Evolutionary conservation across 352 stramenopile genomes (phyloP), one percentile per base, ranked within the genome.

Genomic region (Saprolegnia diclina): DNA sequence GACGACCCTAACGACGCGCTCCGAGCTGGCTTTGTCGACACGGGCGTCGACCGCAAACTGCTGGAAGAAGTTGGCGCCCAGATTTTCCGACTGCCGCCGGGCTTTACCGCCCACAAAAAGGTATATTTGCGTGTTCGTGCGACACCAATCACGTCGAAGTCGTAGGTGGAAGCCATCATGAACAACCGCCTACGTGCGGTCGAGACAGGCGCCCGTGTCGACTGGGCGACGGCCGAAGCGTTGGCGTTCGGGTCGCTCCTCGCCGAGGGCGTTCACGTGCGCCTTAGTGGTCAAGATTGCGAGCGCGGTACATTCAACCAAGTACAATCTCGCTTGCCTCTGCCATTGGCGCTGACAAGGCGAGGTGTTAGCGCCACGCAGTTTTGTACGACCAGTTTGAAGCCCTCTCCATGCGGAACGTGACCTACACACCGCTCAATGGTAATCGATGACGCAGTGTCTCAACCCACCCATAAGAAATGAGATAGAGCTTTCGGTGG

Each of bases 341-440:
- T n/a, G 1, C 9, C 24, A 24, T 1, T 6, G 5, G 29, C 29
- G 2, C 29, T 35, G 2, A 35, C 29, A 35, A 35, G 29, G 2
- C 29, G 29, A 35, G 29, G 4, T 50, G 1, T 16, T 69, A 82
- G 70, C 84, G 90, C 46, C 90, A 97, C 63, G 90, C 88, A 0
- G 89, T 96, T 52, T 63, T 97, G 4, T 92, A 94, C 57, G 85
- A 95, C 69, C 90, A 97, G 74, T 87, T 86, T 44, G 82, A 91
- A 73, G 82, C 84, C 32, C 67, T 92, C 0, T 83, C 77, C 1
- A 81, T 81, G 0, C 75, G 83, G 18, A 90, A 98, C 64, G 82
- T 91, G 64, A 91, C 93, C 54, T 98, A 98, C 77, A 97, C 89
- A 16, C 96, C 96, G n/a, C 73, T 99, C 11, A 98, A 99, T 19